phyloP scores from a whole-genome alignment of 768 basidiomycete species.

The Tulasnella sp. region DNA sequence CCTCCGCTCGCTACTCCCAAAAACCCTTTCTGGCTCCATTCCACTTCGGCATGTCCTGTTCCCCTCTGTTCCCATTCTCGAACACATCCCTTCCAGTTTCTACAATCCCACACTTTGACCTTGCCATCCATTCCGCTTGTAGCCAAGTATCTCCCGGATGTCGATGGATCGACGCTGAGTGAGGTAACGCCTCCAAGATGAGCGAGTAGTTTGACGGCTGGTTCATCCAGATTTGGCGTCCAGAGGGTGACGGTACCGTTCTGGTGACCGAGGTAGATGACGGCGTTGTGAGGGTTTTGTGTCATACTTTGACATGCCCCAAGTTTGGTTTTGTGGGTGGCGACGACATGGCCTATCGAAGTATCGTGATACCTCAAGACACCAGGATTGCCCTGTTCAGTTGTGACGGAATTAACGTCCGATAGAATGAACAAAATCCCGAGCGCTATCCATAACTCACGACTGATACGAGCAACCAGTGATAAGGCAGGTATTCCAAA shows the following conservation, averaged over 20 bases:
- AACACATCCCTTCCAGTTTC: conserved; percentile 90
- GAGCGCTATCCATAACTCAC: conserved; percentile 46
- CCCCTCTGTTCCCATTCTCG: conserved; percentile 66
- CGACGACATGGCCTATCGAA: conserved; percentile 82
- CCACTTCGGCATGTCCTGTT: conserved; percentile 62
- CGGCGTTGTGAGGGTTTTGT: conserved; percentile 89
- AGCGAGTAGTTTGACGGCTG: conserved; percentile 86
- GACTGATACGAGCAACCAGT: conserved; percentile 85
- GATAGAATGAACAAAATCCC: background rate
- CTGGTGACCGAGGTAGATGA: conserved; percentile 90
- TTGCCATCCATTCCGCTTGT: conserved; percentile 82
- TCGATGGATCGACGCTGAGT: conserved; percentile 72
- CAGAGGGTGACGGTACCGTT: conserved; percentile 95
- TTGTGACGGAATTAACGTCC: background rate
- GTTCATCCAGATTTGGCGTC: conserved; percentile 91
- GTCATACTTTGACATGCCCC: conserved; percentile 81
- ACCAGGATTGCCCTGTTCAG: conserved; percentile 72
- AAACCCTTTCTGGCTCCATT: conserved; percentile 83
- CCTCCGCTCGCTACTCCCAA: conserved; percentile 80
- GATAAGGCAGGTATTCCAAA: conserved; percentile 90
- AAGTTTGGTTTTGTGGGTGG: conserved; percentile 84
- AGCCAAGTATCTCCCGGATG: conserved; percentile 80
- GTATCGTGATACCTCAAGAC: conserved; percentile 96
- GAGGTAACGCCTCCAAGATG: conserved; percentile 84
- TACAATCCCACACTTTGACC: conserved; percentile 94